phyloP scores from a whole-genome alignment of 2,329 filamentous ascomycete species.

The Elsinoe batatas region DNA sequence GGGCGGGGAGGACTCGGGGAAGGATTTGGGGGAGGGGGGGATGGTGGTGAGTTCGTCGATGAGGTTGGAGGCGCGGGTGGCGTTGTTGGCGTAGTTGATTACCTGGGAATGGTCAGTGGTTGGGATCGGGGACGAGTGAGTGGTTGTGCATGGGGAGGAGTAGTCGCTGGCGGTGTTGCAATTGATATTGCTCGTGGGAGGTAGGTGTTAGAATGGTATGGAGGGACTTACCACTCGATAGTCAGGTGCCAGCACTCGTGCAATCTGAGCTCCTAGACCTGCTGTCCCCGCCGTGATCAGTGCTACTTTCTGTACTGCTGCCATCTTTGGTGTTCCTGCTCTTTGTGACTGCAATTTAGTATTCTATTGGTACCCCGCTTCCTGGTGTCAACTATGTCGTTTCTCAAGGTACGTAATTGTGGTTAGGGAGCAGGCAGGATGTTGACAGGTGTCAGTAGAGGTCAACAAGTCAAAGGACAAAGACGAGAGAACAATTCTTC shows the following conservation, averaged over 20 bases:
- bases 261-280: slow-evolving; percentile 39
- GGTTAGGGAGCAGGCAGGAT: background rate
- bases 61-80: slow-evolving; percentile 31
- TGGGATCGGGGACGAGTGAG: background rate
- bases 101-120: slow-evolving; percentile 26
- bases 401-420: background rate
- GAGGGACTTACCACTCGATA: slow-evolving; percentile 33
- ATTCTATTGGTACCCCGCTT: background rate
- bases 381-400: background rate
- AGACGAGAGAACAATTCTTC: background rate
- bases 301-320: slow-evolving; percentile 17
- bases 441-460: background rate
- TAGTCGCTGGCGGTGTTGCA: no score
- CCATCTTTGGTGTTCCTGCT: slow-evolving; percentile 11
- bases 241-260: slow-evolving; percentile 37
- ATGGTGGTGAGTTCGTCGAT: slow-evolving; percentile 32
- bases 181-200: background rate
- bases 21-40: background rate
- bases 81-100: slow-evolving; percentile 40
- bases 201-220: background rate
- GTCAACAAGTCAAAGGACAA: background rate
- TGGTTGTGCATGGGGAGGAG: no score
- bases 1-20: slow-evolving; percentile 15
- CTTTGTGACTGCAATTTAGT: no score
- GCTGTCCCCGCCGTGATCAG: slow-evolving; percentile 40